phyloP scores from a whole-genome alignment of 2,329 filamentous ascomycete genomes.

The Stachybotrys echinatus region DNA sequence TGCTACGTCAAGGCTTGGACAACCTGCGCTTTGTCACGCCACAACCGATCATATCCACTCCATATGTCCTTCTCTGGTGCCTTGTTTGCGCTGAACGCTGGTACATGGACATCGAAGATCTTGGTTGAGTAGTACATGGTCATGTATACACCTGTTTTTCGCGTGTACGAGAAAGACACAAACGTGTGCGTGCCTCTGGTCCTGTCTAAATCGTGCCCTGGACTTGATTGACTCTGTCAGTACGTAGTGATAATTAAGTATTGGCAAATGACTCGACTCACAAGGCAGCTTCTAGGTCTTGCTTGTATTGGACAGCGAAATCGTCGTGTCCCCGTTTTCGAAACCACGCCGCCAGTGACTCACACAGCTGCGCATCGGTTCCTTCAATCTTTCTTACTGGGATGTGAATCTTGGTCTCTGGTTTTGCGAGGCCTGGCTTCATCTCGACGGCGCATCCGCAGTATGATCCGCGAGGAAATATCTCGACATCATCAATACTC shows the following conservation, averaged over 20 bases:
- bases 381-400: not conserved
- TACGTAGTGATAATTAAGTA: not conserved
- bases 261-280: not conserved
- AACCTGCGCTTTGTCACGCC: not conserved
- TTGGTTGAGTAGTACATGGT: not conserved
- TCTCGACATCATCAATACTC: not conserved
- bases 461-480: not conserved
- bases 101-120: not conserved
- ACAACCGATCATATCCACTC: not conserved
- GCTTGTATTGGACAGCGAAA: not conserved
- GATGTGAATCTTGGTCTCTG: not conserved
- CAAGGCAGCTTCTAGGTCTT: not conserved
- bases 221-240: not conserved
- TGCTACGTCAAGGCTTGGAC: too few relatives aligned
- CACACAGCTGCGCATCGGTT: not conserved
- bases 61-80: not conserved
- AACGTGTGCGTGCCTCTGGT: not conserved
- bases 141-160: not conserved
- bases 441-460: not conserved
- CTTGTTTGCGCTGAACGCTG: not conserved
- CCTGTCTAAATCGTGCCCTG: not conserved
- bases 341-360: not conserved
- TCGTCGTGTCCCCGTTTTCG: not conserved
- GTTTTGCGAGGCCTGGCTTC: not conserved
- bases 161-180: not conserved